These are phyloP conservation scores for Apiospora sp. DNA, from an alignment of 2,329 filamentous ascomycete species.

Conservation along the genomic window DNA sequence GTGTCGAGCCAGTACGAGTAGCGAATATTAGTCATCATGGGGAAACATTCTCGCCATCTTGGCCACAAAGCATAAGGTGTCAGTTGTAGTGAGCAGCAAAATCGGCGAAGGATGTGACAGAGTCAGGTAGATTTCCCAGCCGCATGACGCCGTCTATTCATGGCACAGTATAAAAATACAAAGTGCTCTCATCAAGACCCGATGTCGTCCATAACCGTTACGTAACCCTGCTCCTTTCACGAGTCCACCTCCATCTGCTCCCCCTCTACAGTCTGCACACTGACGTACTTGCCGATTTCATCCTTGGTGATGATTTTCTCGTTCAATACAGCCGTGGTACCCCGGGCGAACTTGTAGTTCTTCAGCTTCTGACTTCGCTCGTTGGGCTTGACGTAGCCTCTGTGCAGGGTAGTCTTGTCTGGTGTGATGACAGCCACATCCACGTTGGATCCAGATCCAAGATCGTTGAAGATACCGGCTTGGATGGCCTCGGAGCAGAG, in stretches of 20 bases:
- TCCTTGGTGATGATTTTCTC: constrained; percentile 96
- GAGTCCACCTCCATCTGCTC: constrained; percentile 76
- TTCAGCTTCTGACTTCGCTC: constrained; percentile 88
- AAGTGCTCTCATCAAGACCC: constrained; percentile 15
- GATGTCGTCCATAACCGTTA: constrained; percentile 14
- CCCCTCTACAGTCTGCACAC: constrained; percentile 81
- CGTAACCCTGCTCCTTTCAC: constrained; percentile 44
- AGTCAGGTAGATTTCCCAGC: constrained; percentile 15
- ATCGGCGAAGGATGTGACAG: not conserved
- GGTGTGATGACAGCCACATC: constrained; percentile 95
- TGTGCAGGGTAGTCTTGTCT: constrained; percentile 92
- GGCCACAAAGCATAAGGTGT: not conserved
- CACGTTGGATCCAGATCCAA: constrained; percentile 96
- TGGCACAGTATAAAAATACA: constrained; percentile 29
- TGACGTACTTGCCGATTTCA: constrained; percentile 93
- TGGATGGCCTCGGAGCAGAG: constrained; percentile 80
- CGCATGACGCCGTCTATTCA: constrained; percentile 28
- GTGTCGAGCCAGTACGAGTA: not conserved
- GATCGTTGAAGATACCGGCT: constrained; percentile 98
- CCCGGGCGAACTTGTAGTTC: constrained; percentile 88
- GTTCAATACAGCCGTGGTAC: constrained; percentile 95
- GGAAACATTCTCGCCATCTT: not conserved
- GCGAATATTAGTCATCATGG: not conserved
- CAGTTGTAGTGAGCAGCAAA: not conserved
- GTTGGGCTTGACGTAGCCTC: constrained; percentile 94